A percentile compares a stretch with the other conserved stretches of the same genome.
Conservation (phyloP, 2,329 filamentous ascomycete genomes). For the Diaporthe aspalathi region DNA sequence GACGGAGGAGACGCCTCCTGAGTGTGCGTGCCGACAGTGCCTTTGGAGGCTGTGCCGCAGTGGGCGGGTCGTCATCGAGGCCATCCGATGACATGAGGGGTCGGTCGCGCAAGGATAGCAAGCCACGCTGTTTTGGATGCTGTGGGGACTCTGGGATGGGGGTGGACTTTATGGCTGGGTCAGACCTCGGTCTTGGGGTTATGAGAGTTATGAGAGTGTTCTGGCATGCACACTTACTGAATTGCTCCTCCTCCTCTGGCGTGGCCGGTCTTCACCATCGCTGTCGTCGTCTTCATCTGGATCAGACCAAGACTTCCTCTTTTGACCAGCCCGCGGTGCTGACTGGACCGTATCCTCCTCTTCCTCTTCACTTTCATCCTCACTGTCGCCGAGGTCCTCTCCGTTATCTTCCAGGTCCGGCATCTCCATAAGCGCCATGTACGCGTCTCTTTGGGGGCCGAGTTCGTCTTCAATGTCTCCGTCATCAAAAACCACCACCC, state of each 20-base stretch:
- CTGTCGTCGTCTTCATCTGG: constrained; percentile 76
- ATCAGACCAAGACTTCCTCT: constrained; percentile 84
- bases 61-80: constrained; percentile 62
- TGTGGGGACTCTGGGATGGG: constrained; percentile 74
- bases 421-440: constrained; percentile 89
- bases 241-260: constrained; percentile 86
- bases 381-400: constrained; percentile 69
- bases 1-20: constrained; percentile 76
- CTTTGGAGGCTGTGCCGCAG: constrained; percentile 68
- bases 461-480: constrained; percentile 93
- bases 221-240: constrained; percentile 69
- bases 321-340: constrained; percentile 64
- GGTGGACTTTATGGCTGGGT: constrained; percentile 65
- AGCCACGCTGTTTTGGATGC: constrained; percentile 69
- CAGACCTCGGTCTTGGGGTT: constrained; percentile 50
- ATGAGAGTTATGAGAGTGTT: neutral
- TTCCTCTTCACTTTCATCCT: constrained; percentile 67
- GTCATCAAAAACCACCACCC: constrained; percentile 94
- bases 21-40: constrained; percentile 78
- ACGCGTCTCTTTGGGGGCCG: constrained; percentile 79
- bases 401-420: constrained; percentile 84
- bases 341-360: constrained; percentile 56
- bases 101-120: constrained; percentile 66
- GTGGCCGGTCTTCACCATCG: constrained; percentile 80
- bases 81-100: constrained; percentile 61